Evolutionary conservation across 768 basidiomycete species (phyloP), one percentile per base, ranked within the genome.

Genomic region (Podaxis carcinomalis): DNA sequence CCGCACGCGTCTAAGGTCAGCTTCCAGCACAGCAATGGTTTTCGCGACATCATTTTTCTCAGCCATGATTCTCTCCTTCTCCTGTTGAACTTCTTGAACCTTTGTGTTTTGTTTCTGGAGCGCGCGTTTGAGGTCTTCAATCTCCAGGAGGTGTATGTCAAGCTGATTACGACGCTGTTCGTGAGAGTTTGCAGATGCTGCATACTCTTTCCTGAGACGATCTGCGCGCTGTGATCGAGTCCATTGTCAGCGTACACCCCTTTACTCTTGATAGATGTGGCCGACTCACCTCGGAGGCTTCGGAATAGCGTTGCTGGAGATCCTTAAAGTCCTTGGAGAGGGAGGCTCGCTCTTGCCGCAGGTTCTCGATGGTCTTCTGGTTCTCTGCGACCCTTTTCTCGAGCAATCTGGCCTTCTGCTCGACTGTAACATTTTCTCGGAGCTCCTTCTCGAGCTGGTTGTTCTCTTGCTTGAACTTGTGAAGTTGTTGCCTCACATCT

Each of bases 311-410:
- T 21, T 79, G 80, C 68, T 93, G 90, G 32, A 94, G 79, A 50
- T 83, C 79, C 69, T 89, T 89, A 68, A 93, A 85, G 65, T 93
- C 90, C 14, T 75, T 72, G 7, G 79, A 80, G 25, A 95, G 82
- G 51, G 87, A 69, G 28, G 87, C 81, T 3, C 91, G 88, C 67
- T 95, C 93, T 62, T 88, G 83, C 21, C 93, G 83, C 35, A 95
- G 76, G 32, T 88, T 84, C 27, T 91, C 85, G 51, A 93, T 89
- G 2, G 83, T 82, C 61, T 84, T 82, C 0, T 78, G 73, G 61
- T 92, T 94, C 71, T 90, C 88, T 10, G 80, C 73, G 10, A 91
- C 86, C 59, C 83, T 87, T 49, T 73, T 75, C 69, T 90, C 87
- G 11, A 93, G 79, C 16, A 84, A 73, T 13, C 88, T 84, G 16